Base-by-base conservation (phyloP, 2,329 filamentous ascomycete species). In the Cordyceps pruinosa region DNA sequence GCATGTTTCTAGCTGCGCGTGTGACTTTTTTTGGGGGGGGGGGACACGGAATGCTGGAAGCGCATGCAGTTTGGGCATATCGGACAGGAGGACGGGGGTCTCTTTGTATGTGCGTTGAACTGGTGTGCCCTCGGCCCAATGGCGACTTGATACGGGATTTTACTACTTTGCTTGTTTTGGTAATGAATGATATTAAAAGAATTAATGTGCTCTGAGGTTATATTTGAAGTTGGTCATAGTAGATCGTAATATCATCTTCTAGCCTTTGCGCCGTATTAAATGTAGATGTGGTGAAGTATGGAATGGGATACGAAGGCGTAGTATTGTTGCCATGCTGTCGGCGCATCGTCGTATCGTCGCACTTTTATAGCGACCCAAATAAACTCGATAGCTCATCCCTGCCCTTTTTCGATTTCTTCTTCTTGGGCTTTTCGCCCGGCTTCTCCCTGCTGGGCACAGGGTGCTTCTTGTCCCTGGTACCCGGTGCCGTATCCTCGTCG, bases 331-430 rank as follows among this genome's bases (percentile, higher is more conserved):
- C n/a, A n/a, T n/a, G n/a, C n/a, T n/a, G n/a, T n/a, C n/a, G n/a
- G 2, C 8, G 2, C 37, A n/a, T 41, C 17, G n/a, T n/a, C n/a
- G 19, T 13, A 4, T 52, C 8, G 13, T 34, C 13, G 39, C 28
- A 45, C 26, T 26, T 30, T 41, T n/a, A 66, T 10, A 89, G 69
- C 10, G 80, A 80, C 53, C 77, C 79, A 66, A 94, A 94, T 25
- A 93, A 70, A 66, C 85, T 84, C 60, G 91, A 88, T 56, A 93
- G 88, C 42, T 82, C 86, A 66, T 91, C 83, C 37, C 75, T 80
- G 61, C 75, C 81, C 57, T 77, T 79, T 64, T 80, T 84, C 69
- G 81, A 84, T 66, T 77, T 75, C 57, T 75, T 73, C 58, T 66
- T 66, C 62, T 69, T 73, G 60, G 72, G 68, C 62, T 65, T 61